Evolutionary conservation across 2,329 filamentous ascomycete species (phyloP), one percentile per base, ranked within the genome.

Genomic region (Tetracladium maxilliforme): DNA sequence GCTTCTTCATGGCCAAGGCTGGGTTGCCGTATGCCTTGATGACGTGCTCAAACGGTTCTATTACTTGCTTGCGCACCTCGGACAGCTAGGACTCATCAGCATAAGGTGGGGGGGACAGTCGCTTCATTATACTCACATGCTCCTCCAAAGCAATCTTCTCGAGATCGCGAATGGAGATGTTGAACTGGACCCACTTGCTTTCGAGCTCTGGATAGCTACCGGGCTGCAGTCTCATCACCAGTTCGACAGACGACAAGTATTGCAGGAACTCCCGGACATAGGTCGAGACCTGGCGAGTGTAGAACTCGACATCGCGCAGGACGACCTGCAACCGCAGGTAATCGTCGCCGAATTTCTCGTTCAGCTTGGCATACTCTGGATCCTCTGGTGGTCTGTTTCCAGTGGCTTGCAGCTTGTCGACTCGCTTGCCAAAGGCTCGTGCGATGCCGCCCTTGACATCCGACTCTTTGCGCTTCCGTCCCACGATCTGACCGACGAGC

Each of bases 131-230:
- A 56, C 66, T 66, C 56, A 86, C 75, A 59, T 94, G 86, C 37
- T 87, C 79, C 31, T 84, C 78, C 13, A 95, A 60, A 5, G 80
- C 79, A 34, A 84, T 70, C 31, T 75, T 78, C 41, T 86, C 75
- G 35, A 95, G 71, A 40, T 94, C 86, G 35, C 80, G 70, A 52
- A 92, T 80, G 17, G 78, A 79, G 42, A 84, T 72, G 36, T 84
- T 87, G 51, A 93, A 90, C 33, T 77, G 80, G 24, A 84, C 79
- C 82, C 87, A 95, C 47, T 92, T 92, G 58, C 79, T 86, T 51
- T 94, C 86, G 20, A 92, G 58, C 47, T 95, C 86, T 1, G 82
- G 74, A 45, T 83, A 73, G 30, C 66, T 71, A 24, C 77, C 79
- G 9, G 75, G 74, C 36, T 72, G 67, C 17, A 72, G 51, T 19